These are phyloP conservation scores for Lodderomyces metapsilosis DNA, from an alignment of 1,139 yeast species.

Conservation along the genomic window DNA sequence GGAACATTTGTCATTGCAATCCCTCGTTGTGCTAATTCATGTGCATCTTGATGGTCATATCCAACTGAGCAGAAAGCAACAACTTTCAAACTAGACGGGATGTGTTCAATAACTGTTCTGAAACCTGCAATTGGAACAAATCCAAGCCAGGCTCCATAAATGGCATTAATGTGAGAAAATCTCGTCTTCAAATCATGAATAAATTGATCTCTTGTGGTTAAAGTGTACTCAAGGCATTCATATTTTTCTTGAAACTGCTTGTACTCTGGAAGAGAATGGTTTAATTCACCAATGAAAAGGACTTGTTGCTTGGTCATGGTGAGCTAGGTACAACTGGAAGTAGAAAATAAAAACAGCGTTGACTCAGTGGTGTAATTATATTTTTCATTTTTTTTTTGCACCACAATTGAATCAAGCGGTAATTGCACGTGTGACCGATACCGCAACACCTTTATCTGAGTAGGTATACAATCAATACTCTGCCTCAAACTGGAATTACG, in stretches of 20 bases:
- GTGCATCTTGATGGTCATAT: slow-evolving; percentile 56
- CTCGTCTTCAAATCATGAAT: slow-evolving; percentile 31
- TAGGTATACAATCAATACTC: too few species aligned
- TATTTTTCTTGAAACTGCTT: slow-evolving; percentile 34
- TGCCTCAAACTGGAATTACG: too few species aligned
- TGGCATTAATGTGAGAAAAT: slow-evolving; percentile 47
- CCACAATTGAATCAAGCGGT: too few species aligned
- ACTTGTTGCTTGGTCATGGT: slow-evolving; percentile 31
- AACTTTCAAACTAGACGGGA: slow-evolving; percentile 54
- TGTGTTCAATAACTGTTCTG: slow-evolving; percentile 46
- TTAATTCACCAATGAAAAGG: slow-evolving; percentile 46
- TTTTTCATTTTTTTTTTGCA: too few species aligned
- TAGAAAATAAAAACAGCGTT: too few species aligned
- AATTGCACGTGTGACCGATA: too few species aligned
- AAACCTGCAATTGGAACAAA: slow-evolving; percentile 52
- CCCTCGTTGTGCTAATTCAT: slow-evolving; percentile 34
- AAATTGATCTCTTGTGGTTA: slow-evolving; percentile 43
- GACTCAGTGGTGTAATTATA: too few species aligned
- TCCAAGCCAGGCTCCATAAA: slow-evolving; percentile 67
- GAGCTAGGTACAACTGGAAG: too few species aligned
- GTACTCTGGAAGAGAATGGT: slow-evolving; percentile 36
- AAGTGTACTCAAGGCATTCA: slow-evolving; percentile 42
- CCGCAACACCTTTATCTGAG: too few species aligned
- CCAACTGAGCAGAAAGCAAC: slow-evolving; percentile 75
- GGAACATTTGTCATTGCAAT: slow-evolving; percentile 67